Conservation (phyloP, 352 stramenopile genomes). For the Globisporangium paddicum region DNA sequence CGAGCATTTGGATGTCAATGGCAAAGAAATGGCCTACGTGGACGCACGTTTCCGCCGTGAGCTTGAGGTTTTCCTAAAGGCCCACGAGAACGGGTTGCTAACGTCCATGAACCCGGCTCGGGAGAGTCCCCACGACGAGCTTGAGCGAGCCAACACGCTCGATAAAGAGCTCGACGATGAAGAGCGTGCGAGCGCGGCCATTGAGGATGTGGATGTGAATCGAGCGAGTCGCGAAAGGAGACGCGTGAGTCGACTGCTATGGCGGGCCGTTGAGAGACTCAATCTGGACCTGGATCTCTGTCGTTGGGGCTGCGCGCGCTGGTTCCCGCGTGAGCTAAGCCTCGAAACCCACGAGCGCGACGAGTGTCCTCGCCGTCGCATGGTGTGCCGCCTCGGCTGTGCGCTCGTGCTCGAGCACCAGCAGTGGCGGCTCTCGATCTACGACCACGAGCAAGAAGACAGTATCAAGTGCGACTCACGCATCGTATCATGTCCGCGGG, state of each 20-base stretch:
- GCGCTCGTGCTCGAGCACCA: slow-evolving; percentile 37
- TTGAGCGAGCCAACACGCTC: slow-evolving; percentile 31
- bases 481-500: slow-evolving; percentile 51
- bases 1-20: slow-evolving; percentile 45
- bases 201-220: slow-evolving; percentile 47
- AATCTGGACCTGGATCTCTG: slow-evolving; percentile 32
- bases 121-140: slow-evolving; percentile 29
- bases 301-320: slow-evolving; percentile 54
- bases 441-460: slow-evolving; percentile 39
- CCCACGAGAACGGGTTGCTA: slow-evolving; percentile 30
- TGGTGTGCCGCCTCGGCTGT: slow-evolving; percentile 69
- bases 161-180: slow-evolving; percentile 39
- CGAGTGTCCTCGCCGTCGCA: slow-evolving; percentile 53
- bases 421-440: slow-evolving; percentile 43
- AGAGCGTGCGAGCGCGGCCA: slow-evolving; percentile 35
- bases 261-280: slow-evolving; percentile 33
- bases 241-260: slow-evolving; percentile 52
- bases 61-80: slow-evolving; percentile 44
- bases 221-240: slow-evolving; percentile 37
- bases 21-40: slow-evolving; percentile 45
- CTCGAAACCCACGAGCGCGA: slow-evolving; percentile 44
- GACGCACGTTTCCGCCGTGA: slow-evolving; percentile 57
- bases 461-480: slow-evolving; percentile 30
- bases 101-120: slow-evolving; percentile 31
- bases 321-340: slow-evolving; percentile 38